Evolutionary conservation across 208 protist genomes (phyloP).

Genomic region (Crithidia sp.): DNA sequence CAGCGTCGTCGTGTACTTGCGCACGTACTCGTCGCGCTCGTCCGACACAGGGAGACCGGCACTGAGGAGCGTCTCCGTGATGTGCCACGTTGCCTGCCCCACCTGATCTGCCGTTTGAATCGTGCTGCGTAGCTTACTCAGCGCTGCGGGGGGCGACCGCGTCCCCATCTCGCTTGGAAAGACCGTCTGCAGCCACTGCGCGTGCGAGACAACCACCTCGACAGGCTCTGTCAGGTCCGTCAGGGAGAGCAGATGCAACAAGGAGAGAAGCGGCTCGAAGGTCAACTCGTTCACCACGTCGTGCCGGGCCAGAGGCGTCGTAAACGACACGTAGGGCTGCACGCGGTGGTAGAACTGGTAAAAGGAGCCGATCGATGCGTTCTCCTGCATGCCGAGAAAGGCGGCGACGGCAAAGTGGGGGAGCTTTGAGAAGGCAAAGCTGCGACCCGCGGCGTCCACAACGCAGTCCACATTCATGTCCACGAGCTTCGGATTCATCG

Average conservation of each 20-base stretch:
- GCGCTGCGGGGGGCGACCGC: conserved; percentile 27
- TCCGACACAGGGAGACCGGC: conserved; percentile 29
- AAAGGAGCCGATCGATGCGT: conserved; percentile 52
- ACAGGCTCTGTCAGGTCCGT: conserved; percentile 47
- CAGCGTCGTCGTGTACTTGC: conserved; percentile 45
- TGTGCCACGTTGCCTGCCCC: conserved; percentile 38
- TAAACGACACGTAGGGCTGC: conserved; percentile 71
- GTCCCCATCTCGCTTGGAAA: conserved; percentile 44
- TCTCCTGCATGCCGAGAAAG: conserved; percentile 63
- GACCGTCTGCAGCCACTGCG: conserved; percentile 69
- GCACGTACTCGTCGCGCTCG: conserved; percentile 57
- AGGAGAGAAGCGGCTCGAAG: conserved; percentile 66
- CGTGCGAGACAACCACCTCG: conserved; percentile 80
- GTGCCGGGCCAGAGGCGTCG: conserved; percentile 37
- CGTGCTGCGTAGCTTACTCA: conserved; percentile 32
- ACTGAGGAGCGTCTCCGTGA: conserved; percentile 37
- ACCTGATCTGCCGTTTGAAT: conserved; percentile 61
- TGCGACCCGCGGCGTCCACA: conserved; percentile 50
- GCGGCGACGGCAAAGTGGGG: conserved; percentile 63
- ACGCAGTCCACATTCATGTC: conserved; percentile 51
- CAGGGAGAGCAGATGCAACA: conserved; percentile 66
- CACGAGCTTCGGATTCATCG: conserved; percentile 53
- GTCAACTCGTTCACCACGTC: conserved; percentile 53
- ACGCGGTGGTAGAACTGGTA: conserved; percentile 72
- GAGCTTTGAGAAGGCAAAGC: conserved; percentile 44